Evolutionary conservation across 257 asterid genomes (phyloP).

Genomic region (Osmanthus fragrans): DNA sequence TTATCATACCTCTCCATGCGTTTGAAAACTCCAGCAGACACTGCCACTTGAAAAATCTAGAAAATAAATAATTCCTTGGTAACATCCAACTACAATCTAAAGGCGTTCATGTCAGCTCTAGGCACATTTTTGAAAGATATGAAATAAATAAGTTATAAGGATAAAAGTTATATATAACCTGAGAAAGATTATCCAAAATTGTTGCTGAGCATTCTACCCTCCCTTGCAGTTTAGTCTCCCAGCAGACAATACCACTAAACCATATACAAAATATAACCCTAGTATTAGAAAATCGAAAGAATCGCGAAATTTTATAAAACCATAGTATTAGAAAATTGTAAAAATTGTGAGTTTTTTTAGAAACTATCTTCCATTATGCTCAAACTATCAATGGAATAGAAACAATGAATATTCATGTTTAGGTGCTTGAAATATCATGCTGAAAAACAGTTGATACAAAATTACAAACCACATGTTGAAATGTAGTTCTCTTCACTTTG

Average conservation of each 20-base stretch:
- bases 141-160: constrained; percentile 5
- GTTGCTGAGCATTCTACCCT: constrained; percentile 91
- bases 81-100: constrained; percentile 92
- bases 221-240: constrained; percentile 82
- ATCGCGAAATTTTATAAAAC: not conserved
- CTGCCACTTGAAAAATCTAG: constrained; percentile 64
- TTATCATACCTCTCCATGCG: constrained; percentile 76
- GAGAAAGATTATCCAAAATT: constrained; percentile 72
- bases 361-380: constrained; percentile 21
- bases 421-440: constrained; percentile 7
- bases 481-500: constrained; percentile 15
- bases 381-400: not conserved
- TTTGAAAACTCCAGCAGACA: constrained; percentile 73
- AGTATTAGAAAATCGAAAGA: constrained; percentile 7
- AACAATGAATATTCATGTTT: not conserved
- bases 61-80: constrained; percentile 74
- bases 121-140: constrained; percentile 2
- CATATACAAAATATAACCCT: constrained; percentile 16
- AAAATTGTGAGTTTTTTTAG: not conserved
- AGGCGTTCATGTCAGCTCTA: constrained; percentile 24
- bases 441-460: constrained; percentile 8
- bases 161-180: constrained; percentile 46
- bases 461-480: not conserved
- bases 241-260: constrained; percentile 64
- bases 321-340: constrained; percentile 2